phyloP scores from a whole-genome alignment of 2,329 filamentous ascomycete species.

The Calonectria hawksworthii region DNA sequence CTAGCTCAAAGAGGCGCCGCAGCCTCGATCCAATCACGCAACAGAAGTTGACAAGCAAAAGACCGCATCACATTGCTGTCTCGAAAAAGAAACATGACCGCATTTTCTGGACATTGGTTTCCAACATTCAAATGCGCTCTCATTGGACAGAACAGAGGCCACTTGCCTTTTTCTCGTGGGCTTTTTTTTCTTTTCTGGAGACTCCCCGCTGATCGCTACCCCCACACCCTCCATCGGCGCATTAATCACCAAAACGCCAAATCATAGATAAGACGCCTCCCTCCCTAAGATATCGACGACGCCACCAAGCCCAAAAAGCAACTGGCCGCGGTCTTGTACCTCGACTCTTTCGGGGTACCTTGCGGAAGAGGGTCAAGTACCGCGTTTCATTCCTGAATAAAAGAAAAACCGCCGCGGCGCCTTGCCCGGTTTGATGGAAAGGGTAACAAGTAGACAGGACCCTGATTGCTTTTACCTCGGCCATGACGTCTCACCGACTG shows the following conservation, averaged over 20 bases:
- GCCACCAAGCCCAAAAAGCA: slow-evolving; percentile 26
- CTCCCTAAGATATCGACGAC: slow-evolving; percentile 29
- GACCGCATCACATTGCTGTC: neutral
- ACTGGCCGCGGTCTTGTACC: slow-evolving; percentile 5
- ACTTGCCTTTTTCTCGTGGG: neutral
- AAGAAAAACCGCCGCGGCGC: neutral
- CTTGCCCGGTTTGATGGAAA: neutral
- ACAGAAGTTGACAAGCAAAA: neutral
- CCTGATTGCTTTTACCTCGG: neutral
- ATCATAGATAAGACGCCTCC: slow-evolving; percentile 39
- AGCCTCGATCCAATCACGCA: neutral
- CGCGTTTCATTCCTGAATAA: neutral
- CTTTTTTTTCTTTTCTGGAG: neutral
- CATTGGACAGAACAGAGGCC: slow-evolving; percentile 2
- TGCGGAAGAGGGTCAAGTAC: slow-evolving; percentile 1
- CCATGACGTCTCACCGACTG: neutral
- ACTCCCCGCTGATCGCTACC: slow-evolving; percentile 8
- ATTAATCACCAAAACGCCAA: slow-evolving; percentile 44
- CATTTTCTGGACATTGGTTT: neutral
- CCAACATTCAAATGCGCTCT: neutral
- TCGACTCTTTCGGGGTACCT: slow-evolving; percentile 2
- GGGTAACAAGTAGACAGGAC: neutral
- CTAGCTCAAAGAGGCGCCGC: neutral
- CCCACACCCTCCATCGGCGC: slow-evolving; percentile 14
- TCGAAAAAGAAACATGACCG: neutral